Evolutionary conservation across 2,329 filamentous ascomycete genomes (phyloP), one percentile per base, ranked within the genome.

Genomic region (Penicillium griseofulvum): DNA sequence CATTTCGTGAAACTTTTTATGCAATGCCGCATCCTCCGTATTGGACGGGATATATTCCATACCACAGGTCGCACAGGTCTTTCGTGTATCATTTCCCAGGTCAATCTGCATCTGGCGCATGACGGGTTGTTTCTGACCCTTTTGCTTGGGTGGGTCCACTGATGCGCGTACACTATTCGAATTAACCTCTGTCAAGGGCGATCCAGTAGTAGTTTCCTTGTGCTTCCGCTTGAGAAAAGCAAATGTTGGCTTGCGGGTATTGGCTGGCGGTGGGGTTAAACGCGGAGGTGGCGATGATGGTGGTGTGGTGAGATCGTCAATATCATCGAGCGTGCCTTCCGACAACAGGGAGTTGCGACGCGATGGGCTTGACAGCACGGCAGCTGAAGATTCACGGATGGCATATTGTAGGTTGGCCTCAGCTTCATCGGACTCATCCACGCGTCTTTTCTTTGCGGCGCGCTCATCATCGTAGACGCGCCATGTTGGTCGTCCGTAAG

Each of bases 31-130:
- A 62, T 88, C 86, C 63, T 87, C 84, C 7, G 76, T 71, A 47
- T 82, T 81, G 0, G 84, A 86, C 4, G 84, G 81, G 33, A 84
- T 79, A 62, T 87, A 88, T 50, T 86, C 83, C 86, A 88, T 88
- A 1, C 83, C 82, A 63, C 86, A 88, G 3, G 74, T 76, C 36
- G 76, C 74, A 70, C 86, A 88, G 11, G 79, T 82, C 61, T 81
- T 82, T 44, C 81, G 78, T 37, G 80, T 72, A 39, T 82, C 78
- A 37, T 77, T 74, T 2, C 83, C 84, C 12, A 87, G 74, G 62
- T 84, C 83, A 56, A 87, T 78, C 62, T 84, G 82, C 76, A 84
- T 84, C 65, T 87, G 84, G 47, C 80, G 80, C 55, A 86, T 64
- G 8, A 67, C 66, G 5, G 67, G 66, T 52, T 62, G 71, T 43